These are phyloP conservation scores for Aspergillus pseudonomiae DNA, from an alignment of 2,329 filamentous ascomycete species.

Conservation along the genomic window DNA sequence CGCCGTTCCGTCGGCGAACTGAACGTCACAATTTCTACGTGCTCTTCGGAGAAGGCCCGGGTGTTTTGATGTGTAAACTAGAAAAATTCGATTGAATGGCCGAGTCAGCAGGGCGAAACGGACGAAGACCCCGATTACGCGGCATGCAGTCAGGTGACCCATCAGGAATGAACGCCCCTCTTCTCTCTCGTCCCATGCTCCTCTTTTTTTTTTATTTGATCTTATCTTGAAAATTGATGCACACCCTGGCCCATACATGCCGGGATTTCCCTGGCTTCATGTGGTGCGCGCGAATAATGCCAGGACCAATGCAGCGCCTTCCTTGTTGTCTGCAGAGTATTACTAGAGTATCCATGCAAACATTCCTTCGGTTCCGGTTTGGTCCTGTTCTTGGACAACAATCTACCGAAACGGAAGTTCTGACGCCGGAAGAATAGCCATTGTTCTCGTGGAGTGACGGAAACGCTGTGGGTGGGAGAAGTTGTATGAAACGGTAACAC, in stretches of 20 bases:
- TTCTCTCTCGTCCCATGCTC: not conserved
- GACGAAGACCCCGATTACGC: not conserved
- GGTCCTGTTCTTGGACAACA: not conserved
- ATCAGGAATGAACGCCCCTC: not conserved
- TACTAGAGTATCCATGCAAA: too few species aligned
- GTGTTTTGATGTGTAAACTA: not conserved
- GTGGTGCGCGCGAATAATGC: not conserved
- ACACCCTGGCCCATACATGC: constrained; percentile 4
- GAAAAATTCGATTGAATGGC: not conserved
- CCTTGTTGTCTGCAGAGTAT: not conserved
- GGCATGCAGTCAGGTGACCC: constrained; percentile 2
- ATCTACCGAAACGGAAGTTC: not conserved
- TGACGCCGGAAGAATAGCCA: not conserved
- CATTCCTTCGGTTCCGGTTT: not conserved
- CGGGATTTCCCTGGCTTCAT: constrained; percentile 1
- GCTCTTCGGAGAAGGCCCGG: not conserved
- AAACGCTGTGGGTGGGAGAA: not conserved
- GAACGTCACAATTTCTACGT: too few species aligned
- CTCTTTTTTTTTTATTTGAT: not conserved
- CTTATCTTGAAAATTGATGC: not conserved
- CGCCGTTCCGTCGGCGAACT: not conserved
- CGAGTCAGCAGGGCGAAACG: not conserved
- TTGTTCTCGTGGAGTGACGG: not conserved
- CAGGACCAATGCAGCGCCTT: not conserved
- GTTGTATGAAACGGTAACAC: constrained; percentile 14